Conservation (phyloP, 2,329 filamentous ascomycete genomes). For the Talaromyces sp. region DNA sequence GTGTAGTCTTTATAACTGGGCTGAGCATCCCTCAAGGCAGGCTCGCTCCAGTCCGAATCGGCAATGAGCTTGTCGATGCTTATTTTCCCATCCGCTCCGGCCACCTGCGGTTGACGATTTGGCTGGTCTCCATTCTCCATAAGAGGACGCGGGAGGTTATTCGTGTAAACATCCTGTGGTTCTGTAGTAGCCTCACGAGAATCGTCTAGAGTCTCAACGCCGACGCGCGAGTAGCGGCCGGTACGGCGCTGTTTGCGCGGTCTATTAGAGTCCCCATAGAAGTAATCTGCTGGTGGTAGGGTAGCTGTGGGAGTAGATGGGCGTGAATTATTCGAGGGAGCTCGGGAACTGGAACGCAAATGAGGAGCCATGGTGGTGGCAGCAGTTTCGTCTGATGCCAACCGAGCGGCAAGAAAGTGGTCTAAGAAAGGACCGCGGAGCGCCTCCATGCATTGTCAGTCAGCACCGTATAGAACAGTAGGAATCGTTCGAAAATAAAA, state of each 20-base stretch:
- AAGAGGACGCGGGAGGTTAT: neutral
- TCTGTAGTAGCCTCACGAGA: slow-evolving; percentile 17
- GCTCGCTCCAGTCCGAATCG: slow-evolving; percentile 52
- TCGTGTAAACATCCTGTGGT: slow-evolving; percentile 2
- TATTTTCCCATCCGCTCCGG: slow-evolving; percentile 12
- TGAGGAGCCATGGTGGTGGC: slow-evolving; percentile 31
- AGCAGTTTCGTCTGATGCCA: slow-evolving; percentile 1
- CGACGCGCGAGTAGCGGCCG: slow-evolving; percentile 27
- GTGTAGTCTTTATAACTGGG: slow-evolving; percentile 72
- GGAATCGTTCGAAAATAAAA: slow-evolving; percentile 10
- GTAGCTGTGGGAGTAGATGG: slow-evolving; percentile 30
- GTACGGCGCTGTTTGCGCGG: slow-evolving; percentile 34
- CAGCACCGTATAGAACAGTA: neutral
- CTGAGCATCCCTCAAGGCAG: slow-evolving; percentile 49
- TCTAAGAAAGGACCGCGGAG: slow-evolving; percentile 11
- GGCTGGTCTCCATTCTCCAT: slow-evolving; percentile 2
- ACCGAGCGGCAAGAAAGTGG: slow-evolving; percentile 8
- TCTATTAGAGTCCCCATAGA: slow-evolving; percentile 28
- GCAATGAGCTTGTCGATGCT: slow-evolving; percentile 16
- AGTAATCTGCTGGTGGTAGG: slow-evolving; percentile 21
- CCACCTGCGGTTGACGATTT: neutral
- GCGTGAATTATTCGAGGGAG: slow-evolving; percentile 30
- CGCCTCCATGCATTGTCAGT: slow-evolving; percentile 22
- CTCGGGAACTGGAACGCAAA: slow-evolving; percentile 34
- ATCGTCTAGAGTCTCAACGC: slow-evolving; percentile 21